These are phyloP conservation scores for Erythrophleum ivorense DNA, from an alignment of 331 rosid genomes.

Conservation along the genomic window DNA sequence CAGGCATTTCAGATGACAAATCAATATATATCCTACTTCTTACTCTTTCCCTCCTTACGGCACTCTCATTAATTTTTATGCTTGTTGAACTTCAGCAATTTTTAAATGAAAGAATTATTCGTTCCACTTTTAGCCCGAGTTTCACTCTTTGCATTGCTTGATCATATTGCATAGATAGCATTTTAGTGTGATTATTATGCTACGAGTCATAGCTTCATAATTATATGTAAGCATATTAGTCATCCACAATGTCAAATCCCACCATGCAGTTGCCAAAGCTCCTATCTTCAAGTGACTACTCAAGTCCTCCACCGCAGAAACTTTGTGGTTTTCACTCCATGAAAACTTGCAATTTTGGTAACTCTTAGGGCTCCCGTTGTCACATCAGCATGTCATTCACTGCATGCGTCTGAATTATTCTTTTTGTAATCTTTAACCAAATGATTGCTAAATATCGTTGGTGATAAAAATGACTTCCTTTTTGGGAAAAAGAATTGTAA, in stretches of 20 bases:
- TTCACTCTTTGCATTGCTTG: neutral
- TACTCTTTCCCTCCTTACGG: neutral
- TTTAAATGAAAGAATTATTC: neutral
- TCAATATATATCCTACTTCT: neutral
- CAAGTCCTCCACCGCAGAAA: conserved; percentile 16
- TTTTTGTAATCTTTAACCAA: conserved; percentile 36
- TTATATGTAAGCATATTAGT: neutral
- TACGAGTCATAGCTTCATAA: neutral
- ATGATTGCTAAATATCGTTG: conserved; percentile 34
- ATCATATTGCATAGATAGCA: conserved; percentile 13
- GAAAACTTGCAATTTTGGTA: conserved; percentile 18
- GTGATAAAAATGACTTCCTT: conserved; percentile 28
- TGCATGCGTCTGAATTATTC: conserved; percentile 36
- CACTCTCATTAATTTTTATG: neutral
- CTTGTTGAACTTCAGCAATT: neutral
- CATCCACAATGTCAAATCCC: conserved; percentile 38
- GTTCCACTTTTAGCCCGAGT: neutral
- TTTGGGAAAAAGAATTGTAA: conserved; percentile 27
- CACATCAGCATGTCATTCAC: conserved; percentile 39
- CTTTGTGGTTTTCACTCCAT: conserved; percentile 10
- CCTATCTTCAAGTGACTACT: conserved; percentile 35
- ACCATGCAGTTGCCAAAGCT: conserved; percentile 35
- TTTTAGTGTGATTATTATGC: neutral
- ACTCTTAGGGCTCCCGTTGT: conserved; percentile 16
- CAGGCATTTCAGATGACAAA: neutral